phyloP scores from a whole-genome alignment of 352 stramenopile genomes.

The Aphanomyces invadans region DNA sequence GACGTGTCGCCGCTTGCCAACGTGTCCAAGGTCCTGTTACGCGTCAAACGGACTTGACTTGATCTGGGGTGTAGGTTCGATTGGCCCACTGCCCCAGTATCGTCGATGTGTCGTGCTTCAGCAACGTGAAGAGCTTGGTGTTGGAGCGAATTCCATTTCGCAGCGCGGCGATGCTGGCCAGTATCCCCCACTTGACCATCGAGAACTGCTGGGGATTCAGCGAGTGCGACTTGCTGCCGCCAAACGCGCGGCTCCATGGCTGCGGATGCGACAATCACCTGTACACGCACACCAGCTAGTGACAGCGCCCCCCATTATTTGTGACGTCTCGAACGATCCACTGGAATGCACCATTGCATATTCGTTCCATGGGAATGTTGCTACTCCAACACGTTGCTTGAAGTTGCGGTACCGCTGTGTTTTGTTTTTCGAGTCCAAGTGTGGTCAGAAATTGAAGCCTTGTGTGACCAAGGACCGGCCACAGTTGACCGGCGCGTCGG shows the following conservation, averaged over 20 bases:
- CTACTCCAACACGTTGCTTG: too few relatives aligned
- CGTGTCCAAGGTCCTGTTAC: background rate
- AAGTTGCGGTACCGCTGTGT: too few relatives aligned
- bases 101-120: background rate
- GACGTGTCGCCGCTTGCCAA: constrained; percentile 6
- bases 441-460: too few relatives aligned
- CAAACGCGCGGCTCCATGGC: background rate
- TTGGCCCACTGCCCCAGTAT: constrained; percentile 5
- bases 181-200: background rate
- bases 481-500: too few relatives aligned
- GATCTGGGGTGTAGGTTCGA: background rate
- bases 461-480: too few relatives aligned
- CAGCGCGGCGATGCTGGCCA: background rate
- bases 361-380: too few relatives aligned
- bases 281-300: too few relatives aligned
- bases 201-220: constrained; percentile 11
- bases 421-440: too few relatives aligned
- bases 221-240: constrained; percentile 3
- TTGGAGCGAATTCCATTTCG: constrained; percentile 15
- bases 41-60: background rate
- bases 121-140: background rate
- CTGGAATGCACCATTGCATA: too few relatives aligned
- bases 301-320: too few relatives aligned
- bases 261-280: background rate
- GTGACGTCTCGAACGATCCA: too few relatives aligned